A percentile compares a stretch with the other conserved stretches of the same genome.
Conservation (phyloP, 2,329 filamentous ascomycete genomes). For the Aspergillus sp. region DNA sequence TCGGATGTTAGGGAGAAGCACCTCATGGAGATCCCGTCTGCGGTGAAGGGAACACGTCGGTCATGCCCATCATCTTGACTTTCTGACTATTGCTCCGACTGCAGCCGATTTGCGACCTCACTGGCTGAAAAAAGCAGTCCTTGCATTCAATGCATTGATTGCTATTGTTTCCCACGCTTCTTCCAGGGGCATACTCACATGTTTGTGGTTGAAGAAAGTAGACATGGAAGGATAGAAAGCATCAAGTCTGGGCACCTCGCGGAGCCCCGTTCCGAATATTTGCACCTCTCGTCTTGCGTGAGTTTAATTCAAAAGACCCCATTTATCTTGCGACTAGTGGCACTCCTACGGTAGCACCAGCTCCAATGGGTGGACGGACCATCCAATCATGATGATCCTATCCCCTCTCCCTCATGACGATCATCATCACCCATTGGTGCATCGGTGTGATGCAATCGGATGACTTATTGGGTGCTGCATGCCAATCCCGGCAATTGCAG, state of each 20-base stretch:
- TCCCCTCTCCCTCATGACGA: not conserved
- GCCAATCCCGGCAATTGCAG: not conserved
- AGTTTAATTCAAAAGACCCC: too few relatives aligned
- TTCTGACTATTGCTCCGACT: not conserved
- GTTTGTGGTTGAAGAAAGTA: too few relatives aligned
- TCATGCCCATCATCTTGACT: too few relatives aligned
- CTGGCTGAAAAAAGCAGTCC: not conserved
- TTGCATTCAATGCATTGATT: too few relatives aligned
- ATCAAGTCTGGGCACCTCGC: too few relatives aligned
- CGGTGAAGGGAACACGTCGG: not conserved
- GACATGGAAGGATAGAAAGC: too few relatives aligned
- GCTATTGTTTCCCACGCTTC: too few relatives aligned
- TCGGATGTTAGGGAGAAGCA: slow-evolving; percentile 9
- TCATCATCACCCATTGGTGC: not conserved
- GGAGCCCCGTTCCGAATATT: too few relatives aligned
- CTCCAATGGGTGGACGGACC: not conserved
- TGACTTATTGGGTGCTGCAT: not conserved
- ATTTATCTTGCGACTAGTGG: not conserved
- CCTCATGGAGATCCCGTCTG: slow-evolving; percentile 1
- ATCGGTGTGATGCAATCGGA: not conserved
- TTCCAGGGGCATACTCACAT: too few relatives aligned
- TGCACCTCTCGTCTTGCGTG: too few relatives aligned
- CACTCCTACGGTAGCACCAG: not conserved
- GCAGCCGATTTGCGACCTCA: not conserved
- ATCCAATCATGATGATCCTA: not conserved